phyloP scores from a whole-genome alignment of 2,329 filamentous ascomycete genomes.

The Huntiella bhutanensis region DNA sequence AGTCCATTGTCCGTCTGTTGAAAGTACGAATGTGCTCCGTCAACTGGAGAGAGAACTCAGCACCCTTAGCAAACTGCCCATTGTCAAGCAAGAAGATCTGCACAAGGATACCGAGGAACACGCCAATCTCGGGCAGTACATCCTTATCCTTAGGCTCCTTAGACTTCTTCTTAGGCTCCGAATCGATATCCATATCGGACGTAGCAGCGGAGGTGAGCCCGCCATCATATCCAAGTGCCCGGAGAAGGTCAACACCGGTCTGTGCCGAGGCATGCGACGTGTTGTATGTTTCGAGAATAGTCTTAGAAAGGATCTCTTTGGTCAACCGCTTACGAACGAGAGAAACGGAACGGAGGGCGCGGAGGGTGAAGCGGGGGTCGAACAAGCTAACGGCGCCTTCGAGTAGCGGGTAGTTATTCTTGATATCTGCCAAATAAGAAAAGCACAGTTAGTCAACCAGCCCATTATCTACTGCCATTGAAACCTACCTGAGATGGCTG shows the following conservation, averaged over 20 bases:
- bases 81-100: constrained; percentile 81
- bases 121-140: constrained; percentile 66
- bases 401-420: constrained; percentile 77
- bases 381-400: constrained; percentile 85
- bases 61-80: constrained; percentile 62
- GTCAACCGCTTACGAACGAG: constrained; percentile 83
- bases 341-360: constrained; percentile 86
- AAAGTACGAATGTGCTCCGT: constrained; percentile 70
- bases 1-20: constrained; percentile 87
- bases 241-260: constrained; percentile 50
- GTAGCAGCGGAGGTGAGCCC: constrained; percentile 19
- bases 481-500: constrained; percentile 36
- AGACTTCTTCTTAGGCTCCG: constrained; percentile 30
- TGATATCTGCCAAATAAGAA: constrained; percentile 52
- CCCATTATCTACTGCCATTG: background rate
- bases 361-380: constrained; percentile 84
- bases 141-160: constrained; percentile 46
- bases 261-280: constrained; percentile 38
- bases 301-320: constrained; percentile 60
- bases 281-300: constrained; percentile 64
- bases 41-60: constrained; percentile 66
- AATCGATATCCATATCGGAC: constrained; percentile 57
- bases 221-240: constrained; percentile 51
- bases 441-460: background rate
- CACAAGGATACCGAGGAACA: constrained; percentile 69